phyloP scores from a whole-genome alignment of 495 filamentous ascomycete genomes.

The Talaromyces nanjingensis region DNA sequence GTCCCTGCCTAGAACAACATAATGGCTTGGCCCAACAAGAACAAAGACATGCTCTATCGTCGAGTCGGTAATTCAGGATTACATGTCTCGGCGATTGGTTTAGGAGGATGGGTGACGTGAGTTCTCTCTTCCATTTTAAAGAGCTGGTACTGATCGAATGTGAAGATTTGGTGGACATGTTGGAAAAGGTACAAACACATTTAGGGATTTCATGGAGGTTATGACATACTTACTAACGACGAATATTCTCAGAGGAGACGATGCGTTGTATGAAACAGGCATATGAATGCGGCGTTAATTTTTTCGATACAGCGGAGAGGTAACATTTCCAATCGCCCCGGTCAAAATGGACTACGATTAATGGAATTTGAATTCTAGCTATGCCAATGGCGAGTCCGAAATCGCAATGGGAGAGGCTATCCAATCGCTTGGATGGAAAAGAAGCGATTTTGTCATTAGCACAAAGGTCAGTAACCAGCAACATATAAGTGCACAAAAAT shows the following conservation, averaged over 20 bases:
- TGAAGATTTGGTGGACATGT: constrained; percentile 54
- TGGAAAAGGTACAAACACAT: constrained; percentile 43
- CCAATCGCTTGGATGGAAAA: constrained; percentile 54
- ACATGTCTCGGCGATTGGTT: constrained; percentile 65
- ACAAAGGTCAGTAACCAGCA: constrained; percentile 51
- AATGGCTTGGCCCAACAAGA: constrained; percentile 3
- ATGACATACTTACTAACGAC: no score
- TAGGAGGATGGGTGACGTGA: constrained; percentile 73
- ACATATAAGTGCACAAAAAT: no score
- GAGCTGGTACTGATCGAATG: background rate
- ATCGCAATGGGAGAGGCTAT: constrained; percentile 67
- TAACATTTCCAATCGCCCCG: background rate
- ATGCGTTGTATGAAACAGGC: constrained; percentile 67
- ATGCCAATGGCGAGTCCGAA: constrained; percentile 63
- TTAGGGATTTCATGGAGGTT: background rate
- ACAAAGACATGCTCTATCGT: constrained; percentile 57
- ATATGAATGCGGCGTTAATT: constrained; percentile 70
- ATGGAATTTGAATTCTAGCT: constrained; percentile 17
- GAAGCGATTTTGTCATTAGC: constrained; percentile 75
- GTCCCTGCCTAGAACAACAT: no score
- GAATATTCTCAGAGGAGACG: constrained; percentile 41
- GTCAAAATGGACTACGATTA: no score
- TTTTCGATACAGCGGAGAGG: constrained; percentile 52
- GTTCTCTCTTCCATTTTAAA: background rate
- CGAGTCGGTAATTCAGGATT: constrained; percentile 68